Evolutionary conservation across 345 rosid genomes (phyloP).

Genomic region (Hypericum androsaemum): DNA sequence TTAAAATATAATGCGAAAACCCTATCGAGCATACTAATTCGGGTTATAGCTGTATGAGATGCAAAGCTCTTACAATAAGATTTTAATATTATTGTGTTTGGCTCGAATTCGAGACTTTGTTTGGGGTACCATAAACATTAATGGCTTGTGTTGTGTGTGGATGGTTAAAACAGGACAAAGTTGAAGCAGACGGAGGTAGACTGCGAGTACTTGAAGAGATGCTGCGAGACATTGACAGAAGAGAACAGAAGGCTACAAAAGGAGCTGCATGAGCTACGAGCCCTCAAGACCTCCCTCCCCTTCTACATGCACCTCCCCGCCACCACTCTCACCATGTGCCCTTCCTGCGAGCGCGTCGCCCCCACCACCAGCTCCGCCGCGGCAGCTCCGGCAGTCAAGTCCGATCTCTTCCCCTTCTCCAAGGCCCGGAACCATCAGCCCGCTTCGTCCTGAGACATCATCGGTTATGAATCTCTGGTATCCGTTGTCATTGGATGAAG

Average conservation of each 20-base stretch:
- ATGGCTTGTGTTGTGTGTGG: neutral
- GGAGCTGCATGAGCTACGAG: slow-evolving; percentile 53
- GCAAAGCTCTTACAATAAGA: too few relatives aligned
- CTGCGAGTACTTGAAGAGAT: slow-evolving; percentile 82
- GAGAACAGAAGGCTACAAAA: slow-evolving; percentile 86
- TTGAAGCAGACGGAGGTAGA: slow-evolving; percentile 93
- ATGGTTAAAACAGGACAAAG: slow-evolving; percentile 50
- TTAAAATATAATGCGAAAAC: too few relatives aligned
- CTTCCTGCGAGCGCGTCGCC: slow-evolving; percentile 91
- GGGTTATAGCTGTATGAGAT: too few relatives aligned
- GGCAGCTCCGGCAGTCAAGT: slow-evolving; percentile 13
- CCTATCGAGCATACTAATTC: too few relatives aligned
- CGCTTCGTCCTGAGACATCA: slow-evolving; percentile 19
- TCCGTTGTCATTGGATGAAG: too few relatives aligned
- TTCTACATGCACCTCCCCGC: slow-evolving; percentile 97
- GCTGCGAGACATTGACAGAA: slow-evolving; percentile 79
- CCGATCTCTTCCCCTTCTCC: slow-evolving; percentile 6
- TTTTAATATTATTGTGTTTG: too few relatives aligned
- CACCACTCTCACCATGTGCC: slow-evolving; percentile 99
- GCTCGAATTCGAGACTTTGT: too few relatives aligned
- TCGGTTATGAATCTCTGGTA: too few relatives aligned
- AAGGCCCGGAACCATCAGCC: slow-evolving; percentile 11
- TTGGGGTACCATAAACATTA: neutral
- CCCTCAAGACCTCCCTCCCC: slow-evolving; percentile 69
- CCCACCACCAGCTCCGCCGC: slow-evolving; percentile 38